Base-by-base conservation (phyloP, 371 early-diverging fungal species). In the Syncephalastrum contaminatum region DNA sequence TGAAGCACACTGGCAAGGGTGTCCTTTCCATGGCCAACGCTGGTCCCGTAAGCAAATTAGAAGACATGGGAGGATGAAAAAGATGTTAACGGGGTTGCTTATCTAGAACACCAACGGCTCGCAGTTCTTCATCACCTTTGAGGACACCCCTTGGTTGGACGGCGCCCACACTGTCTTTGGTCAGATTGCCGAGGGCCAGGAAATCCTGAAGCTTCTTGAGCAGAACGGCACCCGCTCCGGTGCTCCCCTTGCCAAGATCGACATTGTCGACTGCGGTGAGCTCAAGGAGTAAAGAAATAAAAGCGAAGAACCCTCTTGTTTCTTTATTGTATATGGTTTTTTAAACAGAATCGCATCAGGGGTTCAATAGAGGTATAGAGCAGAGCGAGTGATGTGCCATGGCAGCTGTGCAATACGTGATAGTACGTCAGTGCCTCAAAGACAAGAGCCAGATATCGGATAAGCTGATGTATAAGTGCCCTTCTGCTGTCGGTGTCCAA, bases 21-120 rank as follows among this genome's bases (percentile, higher is more conserved):
- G 53, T 91, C 42, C 78, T 98, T 62, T 94, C 95, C 36, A 99
- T 99, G 99, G 99, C 99, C 50, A 99, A 98, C 70, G 82, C 92
- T 59, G 99, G 98, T 20, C 86, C 82, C 24, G 78, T 73, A 79
- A 63, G 77, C n/a, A n/a, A n/a, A n/a, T n/a, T n/a, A n/a, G n/a
- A n/a, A n/a, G n/a, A n/a, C n/a, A n/a, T n/a, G n/a, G n/a, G n/a
- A n/a, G n/a, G n/a, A n/a, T n/a, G n/a, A n/a, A n/a, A n/a, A n/a
- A n/a, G n/a, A n/a, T n/a, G 25, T 7, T 25, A 25, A 25, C 25
- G n/a, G n/a, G n/a, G n/a, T 39, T 27, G 36, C 12, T 18, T 14
- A 16, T 39, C 16, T 63, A 80, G 80, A 84, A 87, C 74, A 88
- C 98, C 78, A 99, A 99, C 73, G 98, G 99, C 45, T 92, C 92